phyloP scores from a whole-genome alignment of 192 early-diverging fungal genomes.

The Linnemannia zychae region DNA sequence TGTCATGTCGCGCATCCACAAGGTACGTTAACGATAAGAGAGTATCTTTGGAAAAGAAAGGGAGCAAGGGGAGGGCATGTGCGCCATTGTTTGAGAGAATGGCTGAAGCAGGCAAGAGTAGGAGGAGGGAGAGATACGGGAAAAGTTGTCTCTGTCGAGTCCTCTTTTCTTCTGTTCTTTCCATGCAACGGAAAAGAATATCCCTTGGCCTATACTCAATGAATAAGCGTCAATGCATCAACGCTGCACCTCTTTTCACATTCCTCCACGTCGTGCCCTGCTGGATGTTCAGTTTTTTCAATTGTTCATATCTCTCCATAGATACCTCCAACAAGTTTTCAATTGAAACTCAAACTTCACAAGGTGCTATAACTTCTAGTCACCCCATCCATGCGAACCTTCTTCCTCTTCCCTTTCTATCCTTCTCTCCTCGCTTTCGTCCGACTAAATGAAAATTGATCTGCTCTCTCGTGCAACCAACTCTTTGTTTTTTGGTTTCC shows the following conservation, averaged over 20 bases:
- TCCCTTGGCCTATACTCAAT: background rate
- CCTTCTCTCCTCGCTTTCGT: background rate
- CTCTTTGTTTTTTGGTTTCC: background rate
- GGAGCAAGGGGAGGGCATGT: background rate
- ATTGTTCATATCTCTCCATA: background rate
- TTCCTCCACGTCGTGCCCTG: background rate
- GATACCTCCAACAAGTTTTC: too few species aligned
- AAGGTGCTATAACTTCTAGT: too few species aligned
- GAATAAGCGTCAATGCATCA: constrained; percentile 3
- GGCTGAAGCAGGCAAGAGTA: background rate
- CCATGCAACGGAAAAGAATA: background rate
- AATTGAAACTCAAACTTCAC: too few species aligned
- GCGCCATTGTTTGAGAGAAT: background rate
- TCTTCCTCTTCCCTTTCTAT: background rate
- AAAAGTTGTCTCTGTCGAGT: background rate
- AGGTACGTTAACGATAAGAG: background rate
- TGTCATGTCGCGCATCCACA: background rate
- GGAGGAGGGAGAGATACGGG: background rate
- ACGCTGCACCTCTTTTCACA: background rate
- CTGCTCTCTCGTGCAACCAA: background rate
- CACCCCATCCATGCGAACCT: too few species aligned
- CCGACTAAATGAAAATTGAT: background rate
- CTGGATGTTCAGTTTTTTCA: background rate
- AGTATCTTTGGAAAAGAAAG: background rate
- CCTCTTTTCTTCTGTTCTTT: background rate